phyloP scores from a whole-genome alignment of 331 rosid genomes.

The Acacia concinna region DNA sequence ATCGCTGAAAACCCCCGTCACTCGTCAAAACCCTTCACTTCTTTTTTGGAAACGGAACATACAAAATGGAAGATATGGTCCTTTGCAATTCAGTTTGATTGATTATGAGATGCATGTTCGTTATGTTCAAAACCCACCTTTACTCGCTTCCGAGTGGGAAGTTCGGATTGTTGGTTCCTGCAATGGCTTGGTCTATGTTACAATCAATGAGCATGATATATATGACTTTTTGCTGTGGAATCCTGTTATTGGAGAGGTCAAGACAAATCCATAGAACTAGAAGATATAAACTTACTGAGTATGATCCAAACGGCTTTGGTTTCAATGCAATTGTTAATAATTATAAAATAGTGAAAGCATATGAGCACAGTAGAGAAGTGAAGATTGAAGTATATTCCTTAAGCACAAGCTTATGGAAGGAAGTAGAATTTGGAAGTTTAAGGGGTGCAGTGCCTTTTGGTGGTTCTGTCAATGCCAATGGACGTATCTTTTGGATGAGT shows the following conservation, averaged over 20 bases:
- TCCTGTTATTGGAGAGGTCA: background rate
- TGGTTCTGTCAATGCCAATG: background rate
- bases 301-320: background rate
- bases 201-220: no score
- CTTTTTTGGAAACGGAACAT: background rate
- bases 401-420: background rate
- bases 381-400: background rate
- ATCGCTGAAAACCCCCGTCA: background rate
- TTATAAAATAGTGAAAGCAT: background rate
- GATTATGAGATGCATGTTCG: background rate
- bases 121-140: background rate
- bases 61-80: background rate
- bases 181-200: background rate
- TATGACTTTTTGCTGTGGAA: background rate
- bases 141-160: background rate
- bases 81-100: background rate
- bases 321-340: background rate
- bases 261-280: background rate
- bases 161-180: background rate
- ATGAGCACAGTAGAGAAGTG: background rate
- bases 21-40: background rate
- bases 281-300: background rate
- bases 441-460: background rate
- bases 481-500: background rate
- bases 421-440: background rate